Conservation (phyloP, 768 basidiomycete species). For the Boletus tylopilopsis region DNA sequence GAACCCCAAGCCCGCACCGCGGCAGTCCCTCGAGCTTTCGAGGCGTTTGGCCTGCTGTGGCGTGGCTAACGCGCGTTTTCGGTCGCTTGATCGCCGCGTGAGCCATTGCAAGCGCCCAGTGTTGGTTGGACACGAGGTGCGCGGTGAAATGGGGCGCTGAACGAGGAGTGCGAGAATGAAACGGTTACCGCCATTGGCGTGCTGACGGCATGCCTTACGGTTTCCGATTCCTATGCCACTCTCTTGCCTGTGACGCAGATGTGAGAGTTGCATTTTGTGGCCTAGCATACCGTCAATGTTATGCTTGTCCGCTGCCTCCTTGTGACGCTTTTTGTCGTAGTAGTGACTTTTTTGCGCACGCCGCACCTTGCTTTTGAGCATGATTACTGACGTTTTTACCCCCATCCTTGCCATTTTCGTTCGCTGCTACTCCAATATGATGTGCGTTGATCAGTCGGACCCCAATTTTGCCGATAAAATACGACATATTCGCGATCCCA, state of each 20-base stretch:
- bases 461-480: constrained; percentile 83
- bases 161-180: constrained; percentile 82
- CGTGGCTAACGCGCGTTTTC: constrained; percentile 81
- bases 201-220: constrained; percentile 26
- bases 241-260: constrained; percentile 70
- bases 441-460: constrained; percentile 59
- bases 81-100: constrained; percentile 92
- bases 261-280: constrained; percentile 40
- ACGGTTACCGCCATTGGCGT: constrained; percentile 17
- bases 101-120: constrained; percentile 62
- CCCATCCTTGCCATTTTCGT: constrained; percentile 40
- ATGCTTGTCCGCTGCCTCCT: constrained; percentile 53
- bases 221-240: constrained; percentile 31
- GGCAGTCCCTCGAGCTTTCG: constrained; percentile 70
- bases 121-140: constrained; percentile 83
- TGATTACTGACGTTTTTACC: constrained; percentile 58
- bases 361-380: constrained; percentile 32
- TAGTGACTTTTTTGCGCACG: constrained; percentile 26
- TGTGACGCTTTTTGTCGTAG: constrained; percentile 41
- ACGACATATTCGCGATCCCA: constrained; percentile 81
- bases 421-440: constrained; percentile 21
- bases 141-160: constrained; percentile 98
- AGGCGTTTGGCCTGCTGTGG: constrained; percentile 80
- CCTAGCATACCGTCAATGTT: constrained; percentile 60
- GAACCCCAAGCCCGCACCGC: constrained; percentile 93